Base-by-base conservation (phyloP, 257 asterid species). In the Nicotiana noctiflora region DNA sequence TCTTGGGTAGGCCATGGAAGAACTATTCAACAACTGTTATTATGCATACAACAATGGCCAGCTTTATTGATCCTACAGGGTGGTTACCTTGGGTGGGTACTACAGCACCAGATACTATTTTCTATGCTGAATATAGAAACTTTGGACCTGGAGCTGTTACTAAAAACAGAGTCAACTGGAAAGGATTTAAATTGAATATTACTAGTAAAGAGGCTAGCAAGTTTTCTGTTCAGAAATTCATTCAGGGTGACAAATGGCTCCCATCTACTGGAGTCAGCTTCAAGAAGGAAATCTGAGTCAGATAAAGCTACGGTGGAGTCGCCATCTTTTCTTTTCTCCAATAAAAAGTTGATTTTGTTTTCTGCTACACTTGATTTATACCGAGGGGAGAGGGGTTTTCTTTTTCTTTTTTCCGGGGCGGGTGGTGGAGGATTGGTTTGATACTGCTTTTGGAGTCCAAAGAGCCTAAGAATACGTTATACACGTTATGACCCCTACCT, bases 1-100 rank as follows among this genome's bases (percentile, higher is more conserved):
- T 67, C 72, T 80, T 86, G 81, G 88, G 90, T 5, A 76, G 90
- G 63, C 90, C 88, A 0, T 88, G 89, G 88, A 86, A 88, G 70
- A 61, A 85, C 49, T 88, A 85, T 64, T 82, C 90, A 2, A 82
- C 86, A 1, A 86, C 86, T 0, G 37, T 86, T 14, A 80, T 67
- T 9, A 25, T 82, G 66, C 6, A 34, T 1, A 82, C 52, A 18
- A 63, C 51, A 17, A 57, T 84, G 74, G 83, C 62, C 3, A 49
- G 84, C n/a, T 82, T 86, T 9, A 81, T 86, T 34, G 84, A 86
- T 61, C 89, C 86, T 14, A 79, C 57, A 25, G 88, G 91, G 6
- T 86, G 91, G 88, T 37, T 83, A 0, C 81, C 87, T 5, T 86
- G 86, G 85, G 60, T 67, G 17, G 87, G 86, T 2, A 60, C 67